Evolutionary conservation across 257 asterid genomes (phyloP).

Genomic region (Coffea eugenioides): DNA sequence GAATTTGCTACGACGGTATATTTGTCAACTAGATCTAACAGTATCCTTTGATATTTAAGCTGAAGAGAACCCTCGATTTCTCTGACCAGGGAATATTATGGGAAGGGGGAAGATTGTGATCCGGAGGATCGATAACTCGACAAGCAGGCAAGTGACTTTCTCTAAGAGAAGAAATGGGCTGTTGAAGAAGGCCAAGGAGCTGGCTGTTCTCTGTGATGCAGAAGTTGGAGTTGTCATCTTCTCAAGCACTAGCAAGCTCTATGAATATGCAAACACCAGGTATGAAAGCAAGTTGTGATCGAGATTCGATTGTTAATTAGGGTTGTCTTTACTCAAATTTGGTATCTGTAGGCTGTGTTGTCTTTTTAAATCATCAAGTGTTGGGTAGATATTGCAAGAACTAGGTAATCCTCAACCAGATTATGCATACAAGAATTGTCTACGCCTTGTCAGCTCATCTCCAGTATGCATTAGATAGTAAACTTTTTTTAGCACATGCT

Average conservation of each 20-base stretch:
- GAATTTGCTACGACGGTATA: not conserved
- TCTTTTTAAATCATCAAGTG: not conserved
- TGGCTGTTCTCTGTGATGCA: constrained; percentile 47
- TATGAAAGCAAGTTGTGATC: constrained; percentile 1
- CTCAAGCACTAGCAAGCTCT: constrained; percentile 42
- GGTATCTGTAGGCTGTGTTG: not conserved
- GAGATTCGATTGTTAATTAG: not conserved
- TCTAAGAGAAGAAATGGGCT: constrained; percentile 45
- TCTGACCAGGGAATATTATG: constrained; percentile 3
- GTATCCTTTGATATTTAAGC: not conserved
- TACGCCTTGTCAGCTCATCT: not conserved
- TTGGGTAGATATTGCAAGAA: not conserved
- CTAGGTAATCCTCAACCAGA: constrained; percentile 7
- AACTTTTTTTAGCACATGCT: not conserved
- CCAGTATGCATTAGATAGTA: not conserved
- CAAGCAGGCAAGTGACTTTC: constrained; percentile 44
- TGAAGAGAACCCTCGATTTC: constrained; percentile 27
- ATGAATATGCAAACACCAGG: constrained; percentile 41
- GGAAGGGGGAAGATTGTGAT: constrained; percentile 49
- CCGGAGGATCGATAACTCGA: constrained; percentile 41
- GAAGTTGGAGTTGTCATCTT: constrained; percentile 45
- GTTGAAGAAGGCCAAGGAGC: constrained; percentile 43
- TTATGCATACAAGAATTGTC: not conserved
- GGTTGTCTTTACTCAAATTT: not conserved
- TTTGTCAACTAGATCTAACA: constrained; percentile 14